Percentiles rank a stretch among this genome's conserved stretches.
Evolutionary conservation across 345 rosid species (phyloP).

Genomic region (Iberis pinnata): DNA sequence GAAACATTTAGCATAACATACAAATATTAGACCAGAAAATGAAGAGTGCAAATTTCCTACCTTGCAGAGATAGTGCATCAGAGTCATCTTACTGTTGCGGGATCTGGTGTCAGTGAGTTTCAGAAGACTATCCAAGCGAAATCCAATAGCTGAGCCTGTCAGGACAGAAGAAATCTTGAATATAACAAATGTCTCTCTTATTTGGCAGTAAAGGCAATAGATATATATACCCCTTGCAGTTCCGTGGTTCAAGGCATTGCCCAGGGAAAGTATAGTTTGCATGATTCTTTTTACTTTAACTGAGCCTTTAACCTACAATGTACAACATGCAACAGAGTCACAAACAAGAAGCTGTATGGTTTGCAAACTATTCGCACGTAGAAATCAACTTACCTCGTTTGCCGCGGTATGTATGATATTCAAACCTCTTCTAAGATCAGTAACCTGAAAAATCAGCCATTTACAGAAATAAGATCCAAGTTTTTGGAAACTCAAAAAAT

Average conservation of each 20-base stretch:
- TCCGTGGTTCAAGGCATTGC: slow-evolving; percentile 86
- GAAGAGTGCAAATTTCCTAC: slow-evolving; percentile 28
- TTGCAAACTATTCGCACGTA: slow-evolving; percentile 14
- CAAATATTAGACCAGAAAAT: no score
- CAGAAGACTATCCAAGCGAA: slow-evolving; percentile 86
- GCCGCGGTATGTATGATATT: slow-evolving; percentile 54
- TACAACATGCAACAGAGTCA: slow-evolving; percentile 5
- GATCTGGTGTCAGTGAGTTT: slow-evolving; percentile 86
- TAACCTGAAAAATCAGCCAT: slow-evolving; percentile 46
- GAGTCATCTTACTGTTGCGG: slow-evolving; percentile 72
- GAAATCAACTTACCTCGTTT: slow-evolving; percentile 52
- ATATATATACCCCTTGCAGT: slow-evolving; percentile 75
- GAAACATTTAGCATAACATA: no score
- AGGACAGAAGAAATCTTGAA: slow-evolving; percentile 15
- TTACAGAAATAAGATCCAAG: slow-evolving; percentile 6
- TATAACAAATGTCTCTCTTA: slow-evolving; percentile 13
- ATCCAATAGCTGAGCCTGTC: slow-evolving; percentile 81
- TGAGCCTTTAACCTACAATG: slow-evolving; percentile 58
- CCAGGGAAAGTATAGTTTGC: slow-evolving; percentile 83
- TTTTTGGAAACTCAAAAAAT: slow-evolving; percentile 12
- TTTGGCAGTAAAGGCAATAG: slow-evolving; percentile 1
- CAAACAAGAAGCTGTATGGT: slow-evolving; percentile 15
- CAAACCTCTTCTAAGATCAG: slow-evolving; percentile 62
- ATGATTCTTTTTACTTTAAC: slow-evolving; percentile 67
- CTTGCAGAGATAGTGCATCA: slow-evolving; percentile 93